Base-by-base conservation (phyloP, 352 stramenopile species). In the Phytopythium aichiense region DNA sequence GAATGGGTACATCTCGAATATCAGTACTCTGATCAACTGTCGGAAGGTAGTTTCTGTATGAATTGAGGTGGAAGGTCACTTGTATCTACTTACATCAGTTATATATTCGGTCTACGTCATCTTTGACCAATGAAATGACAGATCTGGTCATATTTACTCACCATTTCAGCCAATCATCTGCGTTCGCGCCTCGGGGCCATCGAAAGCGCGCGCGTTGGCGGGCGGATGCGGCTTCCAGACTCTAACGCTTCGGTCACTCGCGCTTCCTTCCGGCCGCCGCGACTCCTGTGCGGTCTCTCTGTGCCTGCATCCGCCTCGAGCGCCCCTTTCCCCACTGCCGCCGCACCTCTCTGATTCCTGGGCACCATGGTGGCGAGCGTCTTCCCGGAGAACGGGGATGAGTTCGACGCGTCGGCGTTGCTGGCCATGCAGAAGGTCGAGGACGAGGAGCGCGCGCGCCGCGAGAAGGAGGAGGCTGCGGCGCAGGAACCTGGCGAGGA, bases 351-450 rank as follows among this genome's bases (percentile, higher is more conserved):
- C 42, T 22, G 20, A 49, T 2, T 8, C 58, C 37, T n/a, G 56
- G n/a, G 6, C 40, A 65, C 18, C 31, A 92, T 92, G 80, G 83
- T 90, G 33, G 79, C 80, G 30, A 86, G 69, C 58, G 62, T 63
- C 16, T 72, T 72, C 15, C 55, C 48, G 13, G 37, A 67, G 0
- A 28, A 57, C 56, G 63, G 69, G 33, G 66, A 76, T 43, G 61
- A 74, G 37, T 61, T 30, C 28, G 58, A 35, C 20, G 51, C 58
- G 65, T 90, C 93, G 7, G 92, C 98, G 22, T 90, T 96, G 42
- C 79, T 79, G 43, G 87, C 88, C 53, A 71, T 87, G 63, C 71
- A 88, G 57, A 87, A 78, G 57, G 75, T 98, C 51, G 74, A 81
- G 58, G 64, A 81, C 43, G 58, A 84, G 61, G 70, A 73, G 33